phyloP scores from a whole-genome alignment of 2,329 filamentous ascomycete genomes.

The Monilinia fructigena region DNA sequence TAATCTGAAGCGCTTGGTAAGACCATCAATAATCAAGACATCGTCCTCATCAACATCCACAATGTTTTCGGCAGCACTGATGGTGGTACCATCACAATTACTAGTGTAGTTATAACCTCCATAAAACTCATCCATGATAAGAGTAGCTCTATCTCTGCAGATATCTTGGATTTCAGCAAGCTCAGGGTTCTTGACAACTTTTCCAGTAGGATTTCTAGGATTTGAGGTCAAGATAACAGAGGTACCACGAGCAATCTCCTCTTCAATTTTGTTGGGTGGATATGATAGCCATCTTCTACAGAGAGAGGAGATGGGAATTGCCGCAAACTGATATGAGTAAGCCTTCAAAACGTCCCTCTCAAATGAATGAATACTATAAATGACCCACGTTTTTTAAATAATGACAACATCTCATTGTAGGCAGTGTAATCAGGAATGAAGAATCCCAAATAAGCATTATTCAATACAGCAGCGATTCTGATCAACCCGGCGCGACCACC shows the following conservation, averaged over 20 bases:
- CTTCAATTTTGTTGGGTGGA: conserved; percentile 88
- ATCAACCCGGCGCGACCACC: conserved; percentile 91
- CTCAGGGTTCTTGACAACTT: conserved; percentile 81
- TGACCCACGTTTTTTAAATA: conserved; percentile 82
- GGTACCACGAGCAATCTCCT: conserved; percentile 83
- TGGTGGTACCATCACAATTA: conserved; percentile 84
- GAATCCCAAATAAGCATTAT: conserved; percentile 89
- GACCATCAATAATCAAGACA: conserved; percentile 89
- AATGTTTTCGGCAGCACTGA: conserved; percentile 86
- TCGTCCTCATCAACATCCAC: conserved; percentile 87
- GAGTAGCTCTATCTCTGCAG: conserved; percentile 82
- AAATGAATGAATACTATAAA: not conserved
- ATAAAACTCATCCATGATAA: conserved; percentile 98
- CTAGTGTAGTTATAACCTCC: conserved; percentile 93
- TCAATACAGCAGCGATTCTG: conserved; percentile 88
- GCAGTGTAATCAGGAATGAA: conserved; percentile 95
- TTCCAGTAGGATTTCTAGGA: conserved; percentile 89
- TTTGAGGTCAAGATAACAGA: conserved; percentile 93
- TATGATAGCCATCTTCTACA: conserved; percentile 85
- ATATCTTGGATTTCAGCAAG: conserved; percentile 89
- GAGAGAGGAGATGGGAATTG: conserved; percentile 83
- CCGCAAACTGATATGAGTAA: conserved; percentile 62
- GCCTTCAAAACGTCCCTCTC: not conserved
- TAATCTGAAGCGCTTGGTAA: conserved; percentile 95
- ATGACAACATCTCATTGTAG: conserved; percentile 94